Conservation (phyloP, 768 basidiomycete species). For the Termitomyces sp. region DNA sequence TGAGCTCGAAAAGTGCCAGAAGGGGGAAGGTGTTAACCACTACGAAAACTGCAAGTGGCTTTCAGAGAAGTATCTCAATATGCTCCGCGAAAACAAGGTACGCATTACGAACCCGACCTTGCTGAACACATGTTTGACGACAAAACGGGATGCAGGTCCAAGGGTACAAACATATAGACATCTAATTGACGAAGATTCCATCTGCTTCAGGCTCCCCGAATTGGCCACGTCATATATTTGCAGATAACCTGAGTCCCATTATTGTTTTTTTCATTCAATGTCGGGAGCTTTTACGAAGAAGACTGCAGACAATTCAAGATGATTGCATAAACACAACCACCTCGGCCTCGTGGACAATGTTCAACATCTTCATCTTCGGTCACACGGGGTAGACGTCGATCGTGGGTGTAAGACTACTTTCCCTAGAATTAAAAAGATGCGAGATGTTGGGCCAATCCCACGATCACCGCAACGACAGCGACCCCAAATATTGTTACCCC, state of each 20-base stretch:
- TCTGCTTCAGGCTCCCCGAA: background rate
- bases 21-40: conserved; percentile 88
- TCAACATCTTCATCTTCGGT: background rate
- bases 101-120: conserved; percentile 23
- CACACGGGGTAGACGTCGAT: background rate
- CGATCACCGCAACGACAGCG: background rate
- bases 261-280: background rate
- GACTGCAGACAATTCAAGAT: background rate
- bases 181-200: conserved; percentile 2
- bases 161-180: conserved; percentile 73
- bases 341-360: background rate
- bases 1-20: conserved; percentile 87
- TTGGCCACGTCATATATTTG: background rate
- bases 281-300: background rate
- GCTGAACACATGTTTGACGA: background rate
- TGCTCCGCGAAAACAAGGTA: conserved; percentile 81
- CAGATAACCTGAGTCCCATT: background rate
- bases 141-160: conserved; percentile 52
- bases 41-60: conserved; percentile 87
- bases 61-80: conserved; percentile 74
- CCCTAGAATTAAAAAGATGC: background rate
- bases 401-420: too few species aligned
- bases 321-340: background rate
- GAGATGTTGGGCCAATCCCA: conserved; percentile 1
- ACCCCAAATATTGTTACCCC: background rate